Evolutionary conservation across 768 basidiomycete species (phyloP), one percentile per base, ranked within the genome.

Genomic region (Naematelia encephala): DNA sequence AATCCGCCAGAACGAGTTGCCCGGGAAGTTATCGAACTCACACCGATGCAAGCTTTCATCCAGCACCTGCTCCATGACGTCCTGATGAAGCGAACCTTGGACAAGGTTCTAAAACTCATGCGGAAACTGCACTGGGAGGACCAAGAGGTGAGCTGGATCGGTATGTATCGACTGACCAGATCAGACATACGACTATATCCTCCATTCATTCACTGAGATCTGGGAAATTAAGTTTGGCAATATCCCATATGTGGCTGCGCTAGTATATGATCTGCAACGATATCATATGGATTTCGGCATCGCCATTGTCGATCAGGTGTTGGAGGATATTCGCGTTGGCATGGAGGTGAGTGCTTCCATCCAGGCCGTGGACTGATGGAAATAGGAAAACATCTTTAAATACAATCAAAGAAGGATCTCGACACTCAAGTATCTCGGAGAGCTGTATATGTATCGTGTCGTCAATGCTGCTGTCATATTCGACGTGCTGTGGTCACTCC

Each of bases 111-210:
- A 56, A 91, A 90, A 77, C 83, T 96, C 22, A 78, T 97, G 29
- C 86, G 96, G 49, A 97, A 94, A 78, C 82, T 98, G 47, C 87
- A 98, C 69, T 99, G 96, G 96, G 90, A 94, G n/a, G 86, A 90
- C 73, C 75, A 68, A 4, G 76, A 79, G 58, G 80, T 81, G 29
- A 52, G 73, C 28, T 59, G 25, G 10, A 14, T 22, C 10, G 1
- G 5, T 25, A 1, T 26, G 2, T 21, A 16, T 11, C 27, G 4
- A 27, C 21, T 51, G 26, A 34, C 48, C 61, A 78, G 22, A 71
- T 2, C 45, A 81, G 79, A 80, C 88, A 27, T 82, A 83, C 39
- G 82, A 82, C 25, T 84, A 83, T 22, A 81, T 98, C 5, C 86
- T 87, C 79, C 89, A 90, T 72, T 84, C 90, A 42, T 99, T 99